A percentile compares a stretch with the other conserved stretches of the same genome.
phyloP scores from a whole-genome alignment of 1,284 basidiomycete genomes.

The Irpex lacteus region DNA sequence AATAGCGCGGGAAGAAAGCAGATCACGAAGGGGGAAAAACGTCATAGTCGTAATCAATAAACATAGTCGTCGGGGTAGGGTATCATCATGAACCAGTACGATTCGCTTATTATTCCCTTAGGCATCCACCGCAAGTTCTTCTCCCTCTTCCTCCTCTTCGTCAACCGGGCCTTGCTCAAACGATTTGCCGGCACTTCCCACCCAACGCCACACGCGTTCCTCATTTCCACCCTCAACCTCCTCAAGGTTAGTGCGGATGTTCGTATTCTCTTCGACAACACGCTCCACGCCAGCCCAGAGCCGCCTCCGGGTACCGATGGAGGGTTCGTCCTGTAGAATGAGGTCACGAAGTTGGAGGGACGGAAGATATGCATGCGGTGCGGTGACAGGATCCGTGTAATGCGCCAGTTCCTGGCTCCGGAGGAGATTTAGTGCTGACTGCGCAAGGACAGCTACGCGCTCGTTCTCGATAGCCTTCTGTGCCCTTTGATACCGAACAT shows the following conservation, averaged over 20 bases:
- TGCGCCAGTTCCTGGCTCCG: conserved; percentile 86
- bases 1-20: neutral
- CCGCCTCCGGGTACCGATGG: conserved; percentile 60
- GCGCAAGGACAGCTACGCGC: conserved; percentile 75
- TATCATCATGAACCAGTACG: neutral
- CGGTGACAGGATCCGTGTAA: conserved; percentile 79
- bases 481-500: conserved; percentile 38
- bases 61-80: neutral
- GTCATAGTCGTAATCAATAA: conserved; percentile 5
- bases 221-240: conserved; percentile 90
- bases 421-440: conserved; percentile 77
- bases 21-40: neutral
- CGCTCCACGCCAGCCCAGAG: conserved; percentile 88
- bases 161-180: conserved; percentile 19
- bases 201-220: conserved; percentile 82
- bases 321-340: conserved; percentile 81
- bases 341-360: conserved; percentile 91
- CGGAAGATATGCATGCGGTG: conserved; percentile 80
- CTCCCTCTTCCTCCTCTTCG: neutral
- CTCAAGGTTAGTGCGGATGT: conserved; percentile 86
- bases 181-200: conserved; percentile 49
- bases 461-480: conserved; percentile 61
- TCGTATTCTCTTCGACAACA: conserved; percentile 91
- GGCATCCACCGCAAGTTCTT: conserved; percentile 9
- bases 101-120: neutral